Evolutionary conservation across 192 early-diverging fungal genomes (phyloP), one percentile per base, ranked within the genome.

Genomic region (Coemansia sp.): DNA sequence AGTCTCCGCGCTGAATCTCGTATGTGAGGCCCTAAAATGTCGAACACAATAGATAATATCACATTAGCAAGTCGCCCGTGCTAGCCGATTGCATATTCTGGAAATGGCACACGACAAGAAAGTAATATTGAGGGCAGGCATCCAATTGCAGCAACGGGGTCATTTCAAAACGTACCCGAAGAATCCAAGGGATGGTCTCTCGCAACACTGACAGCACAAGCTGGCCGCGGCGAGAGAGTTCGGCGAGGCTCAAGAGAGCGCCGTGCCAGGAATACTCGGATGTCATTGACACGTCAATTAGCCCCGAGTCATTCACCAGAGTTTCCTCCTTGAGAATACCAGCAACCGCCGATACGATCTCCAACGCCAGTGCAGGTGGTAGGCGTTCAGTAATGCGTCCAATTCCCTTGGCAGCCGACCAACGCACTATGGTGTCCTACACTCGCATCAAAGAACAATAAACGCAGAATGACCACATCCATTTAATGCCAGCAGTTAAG

Each of bases 381-480:
- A 99, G 62, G 21, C 97, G 79, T 35, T 86, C 85, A 3, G 87
- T 71, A 49, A 99, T 83, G 40, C 97, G 80, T 5, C 91, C 97
- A 43, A 99, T 76, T 10, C 95, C 97, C 78, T 99, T 99, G 7
- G 97, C 94, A 5, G 93, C 86, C 8, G 93, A 95, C 93, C 93
- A 97, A 47, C 97, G 86, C 3, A 99, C 95, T 55, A 99, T 89
- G 0, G 97, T 99, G 42, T 81, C 79, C 73, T 77, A 77, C 40
- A 58, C 13, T 15, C 5, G 22, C 31, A 19, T 23, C 29, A 58
- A 18, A 27, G 72, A 27, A 15, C 46, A 31, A n/a, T 53, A 29
- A 14, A 58, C 9, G 9, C 32, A 19, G 10, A 10, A 32, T 21
- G 33, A 35, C 21, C 39, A 30, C 17, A 48, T 36, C 21, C 38